Evolutionary conservation across 2,329 filamentous ascomycete species (phyloP).

Genomic region (Dactylellina drechsleri): DNA sequence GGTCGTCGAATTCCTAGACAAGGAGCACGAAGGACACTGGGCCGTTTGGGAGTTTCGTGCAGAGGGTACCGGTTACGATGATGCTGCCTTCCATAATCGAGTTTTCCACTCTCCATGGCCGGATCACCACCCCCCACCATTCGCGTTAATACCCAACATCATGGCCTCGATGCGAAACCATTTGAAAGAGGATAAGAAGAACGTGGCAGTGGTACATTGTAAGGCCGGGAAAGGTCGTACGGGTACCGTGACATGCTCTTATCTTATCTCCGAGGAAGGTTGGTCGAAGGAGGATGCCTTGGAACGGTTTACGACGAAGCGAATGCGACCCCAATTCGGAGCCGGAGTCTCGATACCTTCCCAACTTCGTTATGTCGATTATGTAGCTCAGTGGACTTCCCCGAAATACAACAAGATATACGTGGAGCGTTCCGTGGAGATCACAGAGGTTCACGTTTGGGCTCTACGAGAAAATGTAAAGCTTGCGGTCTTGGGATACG

Average conservation of each 20-base stretch:
- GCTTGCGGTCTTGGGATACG: constrained; percentile 83
- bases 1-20: constrained; percentile 86
- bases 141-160: constrained; percentile 85
- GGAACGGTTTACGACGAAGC: constrained; percentile 77
- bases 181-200: constrained; percentile 69
- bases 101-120: constrained; percentile 95
- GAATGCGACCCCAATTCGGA: constrained; percentile 91
- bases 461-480: constrained; percentile 88
- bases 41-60: constrained; percentile 98
- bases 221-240: constrained; percentile 96
- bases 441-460: constrained; percentile 90
- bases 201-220: constrained; percentile 92
- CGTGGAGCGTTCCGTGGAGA: constrained; percentile 81
- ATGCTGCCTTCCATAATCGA: constrained; percentile 83
- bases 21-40: constrained; percentile 84
- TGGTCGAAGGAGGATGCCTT: constrained; percentile 74
- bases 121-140: constrained; percentile 96
- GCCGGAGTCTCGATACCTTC: constrained; percentile 91
- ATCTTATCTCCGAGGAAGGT: constrained; percentile 86
- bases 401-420: constrained; percentile 76
- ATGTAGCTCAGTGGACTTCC: constrained; percentile 71
- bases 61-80: constrained; percentile 94
- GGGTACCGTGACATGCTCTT: constrained; percentile 86
- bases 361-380: constrained; percentile 85
- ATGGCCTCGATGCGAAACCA: constrained; percentile 93